These are phyloP conservation scores for Diplodia sapinea DNA, from an alignment of 2,329 filamentous ascomycete genomes.

Conservation along the genomic window DNA sequence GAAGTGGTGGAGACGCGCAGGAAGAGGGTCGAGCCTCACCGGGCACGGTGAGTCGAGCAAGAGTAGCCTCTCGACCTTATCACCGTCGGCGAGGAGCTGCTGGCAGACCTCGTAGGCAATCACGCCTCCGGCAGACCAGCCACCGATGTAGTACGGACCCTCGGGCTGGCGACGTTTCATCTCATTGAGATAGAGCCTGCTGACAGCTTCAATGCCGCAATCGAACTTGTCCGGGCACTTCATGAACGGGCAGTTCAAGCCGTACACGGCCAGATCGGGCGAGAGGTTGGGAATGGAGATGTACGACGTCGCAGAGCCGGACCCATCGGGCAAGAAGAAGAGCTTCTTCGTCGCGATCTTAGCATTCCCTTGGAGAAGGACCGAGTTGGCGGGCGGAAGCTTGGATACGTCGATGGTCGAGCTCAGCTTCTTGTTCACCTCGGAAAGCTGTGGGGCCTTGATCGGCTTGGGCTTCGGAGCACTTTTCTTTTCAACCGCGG, in stretches of 20 bases:
- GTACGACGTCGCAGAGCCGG: constrained; percentile 70
- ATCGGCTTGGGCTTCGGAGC: constrained; percentile 35
- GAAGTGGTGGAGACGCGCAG: constrained; percentile 69
- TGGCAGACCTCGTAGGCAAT: constrained; percentile 59
- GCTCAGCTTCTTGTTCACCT: constrained; percentile 56
- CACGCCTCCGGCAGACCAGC: constrained; percentile 63
- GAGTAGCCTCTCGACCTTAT: constrained; percentile 58
- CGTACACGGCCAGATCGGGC: constrained; percentile 57
- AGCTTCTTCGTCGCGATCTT: constrained; percentile 62
- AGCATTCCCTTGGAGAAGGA: constrained; percentile 63
- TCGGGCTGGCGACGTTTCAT: constrained; percentile 72
- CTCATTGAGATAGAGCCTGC: constrained; percentile 69
- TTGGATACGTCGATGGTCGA: constrained; percentile 49
- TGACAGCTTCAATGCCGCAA: constrained; percentile 69
- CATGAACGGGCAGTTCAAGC: constrained; percentile 74
- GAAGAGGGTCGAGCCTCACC: constrained; percentile 57
- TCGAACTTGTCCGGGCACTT: constrained; percentile 69
- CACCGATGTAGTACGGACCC: constrained; percentile 63
- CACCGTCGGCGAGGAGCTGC: constrained; percentile 55
- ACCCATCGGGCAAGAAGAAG: constrained; percentile 60
- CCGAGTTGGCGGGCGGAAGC: constrained; percentile 58
- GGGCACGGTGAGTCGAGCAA: constrained; percentile 62
- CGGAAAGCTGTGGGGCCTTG: constrained; percentile 49
- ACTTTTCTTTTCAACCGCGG: constrained; percentile 43
- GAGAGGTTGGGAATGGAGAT: constrained; percentile 63